Evolutionary conservation across 805 yeast genomes (phyloP).

Genomic region (Candida ficus): DNA sequence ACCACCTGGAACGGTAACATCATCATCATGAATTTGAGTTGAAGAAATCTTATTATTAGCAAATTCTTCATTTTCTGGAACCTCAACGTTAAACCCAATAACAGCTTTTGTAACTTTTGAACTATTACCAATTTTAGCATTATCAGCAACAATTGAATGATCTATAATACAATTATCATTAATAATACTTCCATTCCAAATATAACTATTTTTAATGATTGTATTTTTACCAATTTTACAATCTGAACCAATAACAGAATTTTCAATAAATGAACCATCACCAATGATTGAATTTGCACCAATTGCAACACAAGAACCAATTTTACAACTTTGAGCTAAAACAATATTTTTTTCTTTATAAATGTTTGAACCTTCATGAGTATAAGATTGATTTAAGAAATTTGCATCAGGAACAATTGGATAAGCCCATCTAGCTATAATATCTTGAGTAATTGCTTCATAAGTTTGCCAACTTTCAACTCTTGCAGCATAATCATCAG

Average conservation of each 20-base stretch:
- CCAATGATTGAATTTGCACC: constrained; percentile 78
- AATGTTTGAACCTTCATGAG: constrained; percentile 78
- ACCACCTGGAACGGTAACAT: constrained; percentile 23
- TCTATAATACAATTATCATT: constrained; percentile 57
- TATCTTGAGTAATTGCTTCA: constrained; percentile 85
- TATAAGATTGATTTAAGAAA: constrained; percentile 64
- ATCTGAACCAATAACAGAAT: constrained; percentile 79
- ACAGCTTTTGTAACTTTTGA: constrained; percentile 63
- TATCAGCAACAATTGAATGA: constrained; percentile 67
- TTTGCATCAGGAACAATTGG: constrained; percentile 90
- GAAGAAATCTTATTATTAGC: constrained; percentile 9
- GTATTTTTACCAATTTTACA: constrained; percentile 83
- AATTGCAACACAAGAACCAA: constrained; percentile 75
- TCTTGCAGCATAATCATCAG: constrained; percentile 80
- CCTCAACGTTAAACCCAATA: constrained; percentile 67
- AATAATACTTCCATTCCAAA: constrained; percentile 80
- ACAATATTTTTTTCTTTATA: constrained; percentile 88
- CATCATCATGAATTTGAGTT: constrained; percentile 16
- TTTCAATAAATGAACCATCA: constrained; percentile 58
- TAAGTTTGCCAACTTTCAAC: constrained; percentile 95
- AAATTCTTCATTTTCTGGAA: constrained; percentile 34
- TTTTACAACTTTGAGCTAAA: constrained; percentile 86
- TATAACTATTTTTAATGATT: constrained; percentile 63
- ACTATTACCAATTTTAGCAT: constrained; percentile 48
- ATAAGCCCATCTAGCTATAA: constrained; percentile 86